Evolutionary conservation across 1,139 yeast genomes (phyloP).

Genomic region (Meyerozyma carpophila): DNA sequence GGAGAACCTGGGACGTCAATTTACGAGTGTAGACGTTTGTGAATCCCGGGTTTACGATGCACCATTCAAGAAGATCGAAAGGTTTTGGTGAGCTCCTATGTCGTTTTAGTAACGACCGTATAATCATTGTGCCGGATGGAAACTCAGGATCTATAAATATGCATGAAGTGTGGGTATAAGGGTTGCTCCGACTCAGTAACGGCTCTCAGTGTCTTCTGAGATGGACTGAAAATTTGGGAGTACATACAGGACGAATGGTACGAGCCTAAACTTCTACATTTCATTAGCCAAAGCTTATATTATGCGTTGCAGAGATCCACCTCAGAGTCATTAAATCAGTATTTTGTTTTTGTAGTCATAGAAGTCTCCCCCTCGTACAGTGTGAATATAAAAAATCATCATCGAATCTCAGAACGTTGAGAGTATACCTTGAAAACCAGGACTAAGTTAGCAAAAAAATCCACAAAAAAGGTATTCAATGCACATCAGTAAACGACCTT

Average conservation of each 20-base stretch:
- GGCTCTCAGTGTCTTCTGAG: not conserved
- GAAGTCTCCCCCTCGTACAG: constrained; percentile 55
- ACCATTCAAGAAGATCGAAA: not conserved
- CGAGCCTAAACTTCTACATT: not conserved
- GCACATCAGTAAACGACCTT: constrained; percentile 46
- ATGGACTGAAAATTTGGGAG: not conserved
- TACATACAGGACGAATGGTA: not conserved
- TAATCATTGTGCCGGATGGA: not conserved
- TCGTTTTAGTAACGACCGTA: not conserved
- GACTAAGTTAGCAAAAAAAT: constrained; percentile 12
- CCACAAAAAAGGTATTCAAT: constrained; percentile 4
- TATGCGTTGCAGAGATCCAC: constrained; percentile 1
- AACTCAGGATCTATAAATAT: not conserved
- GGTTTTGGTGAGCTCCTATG: not conserved
- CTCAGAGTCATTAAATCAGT: constrained; percentile 84
- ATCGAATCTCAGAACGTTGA: constrained; percentile 16
- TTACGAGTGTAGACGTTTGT: not conserved
- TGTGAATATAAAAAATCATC: constrained; percentile 60
- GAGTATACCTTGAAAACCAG: constrained; percentile 5
- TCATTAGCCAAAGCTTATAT: not conserved
- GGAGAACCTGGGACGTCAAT: not conserved
- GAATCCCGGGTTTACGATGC: not conserved
- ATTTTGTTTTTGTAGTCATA: constrained; percentile 47
- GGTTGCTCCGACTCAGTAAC: not conserved
- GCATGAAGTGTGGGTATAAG: not conserved